Evolutionary conservation across 495 filamentous ascomycete genomes (phyloP).

Genomic region (Antarctomyces pellizariae): DNA sequence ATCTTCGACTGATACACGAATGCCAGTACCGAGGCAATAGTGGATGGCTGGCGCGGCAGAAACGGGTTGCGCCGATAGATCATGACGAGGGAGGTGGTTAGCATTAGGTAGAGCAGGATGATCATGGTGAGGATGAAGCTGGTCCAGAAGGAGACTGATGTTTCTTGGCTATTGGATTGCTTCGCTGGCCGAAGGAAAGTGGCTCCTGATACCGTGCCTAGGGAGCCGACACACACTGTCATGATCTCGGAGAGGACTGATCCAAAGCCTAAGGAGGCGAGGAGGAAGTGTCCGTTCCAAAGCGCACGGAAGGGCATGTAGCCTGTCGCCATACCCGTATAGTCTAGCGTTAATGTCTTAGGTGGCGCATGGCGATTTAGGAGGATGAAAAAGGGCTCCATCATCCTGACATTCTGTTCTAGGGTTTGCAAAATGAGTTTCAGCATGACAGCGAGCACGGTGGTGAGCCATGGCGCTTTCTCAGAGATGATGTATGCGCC

Average conservation of each 20-base stretch:
- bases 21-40: slow-evolving; percentile 45
- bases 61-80: slow-evolving; percentile 33
- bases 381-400: slow-evolving; percentile 52
- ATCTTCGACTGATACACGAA: slow-evolving; percentile 55
- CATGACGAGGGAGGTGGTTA: slow-evolving; percentile 29
- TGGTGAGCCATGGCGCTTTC: slow-evolving; percentile 38
- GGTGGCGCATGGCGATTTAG: slow-evolving; percentile 35
- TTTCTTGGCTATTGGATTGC: slow-evolving; percentile 29
- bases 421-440: slow-evolving; percentile 44
- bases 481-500: slow-evolving; percentile 28
- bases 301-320: slow-evolving; percentile 33
- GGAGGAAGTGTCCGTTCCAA: slow-evolving; percentile 36
- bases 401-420: slow-evolving; percentile 48
- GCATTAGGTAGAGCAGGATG: slow-evolving; percentile 32
- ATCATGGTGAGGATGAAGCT: slow-evolving; percentile 29
- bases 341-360: slow-evolving; percentile 42
- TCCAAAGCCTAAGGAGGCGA: slow-evolving; percentile 36
- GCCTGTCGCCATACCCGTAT: slow-evolving; percentile 44
- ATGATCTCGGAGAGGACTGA: slow-evolving; percentile 40
- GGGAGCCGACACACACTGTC: slow-evolving; percentile 39
- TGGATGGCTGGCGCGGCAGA: slow-evolving; percentile 46
- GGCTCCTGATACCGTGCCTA: slow-evolving; percentile 31
- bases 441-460: slow-evolving; percentile 34
- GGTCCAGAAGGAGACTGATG: slow-evolving; percentile 30
- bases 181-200: slow-evolving; percentile 20